phyloP scores from a whole-genome alignment of 768 basidiomycete species.

The Holtermanniella nyarrowii region DNA sequence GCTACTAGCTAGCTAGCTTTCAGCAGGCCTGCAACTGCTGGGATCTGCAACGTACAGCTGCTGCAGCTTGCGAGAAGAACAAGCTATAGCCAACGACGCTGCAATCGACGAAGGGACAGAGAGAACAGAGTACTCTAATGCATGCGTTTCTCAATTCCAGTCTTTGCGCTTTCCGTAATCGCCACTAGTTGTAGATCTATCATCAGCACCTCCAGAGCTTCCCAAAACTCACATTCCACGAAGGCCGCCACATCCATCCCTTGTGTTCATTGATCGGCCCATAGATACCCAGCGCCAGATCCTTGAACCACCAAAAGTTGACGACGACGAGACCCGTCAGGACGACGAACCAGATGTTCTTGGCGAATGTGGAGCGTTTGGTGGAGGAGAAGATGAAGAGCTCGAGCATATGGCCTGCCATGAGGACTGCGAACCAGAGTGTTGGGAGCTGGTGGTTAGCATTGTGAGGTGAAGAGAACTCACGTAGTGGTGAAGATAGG shows the following conservation, averaged over 20 bases:
- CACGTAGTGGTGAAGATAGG: conserved; percentile 93
- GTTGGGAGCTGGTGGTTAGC: conserved; percentile 64
- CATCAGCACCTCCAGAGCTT: background rate
- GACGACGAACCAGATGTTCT: conserved; percentile 60
- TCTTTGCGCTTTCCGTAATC: no score
- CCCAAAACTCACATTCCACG: conserved; percentile 40
- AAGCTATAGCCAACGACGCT: background rate
- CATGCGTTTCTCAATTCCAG: no score
- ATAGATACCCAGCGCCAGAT: conserved; percentile 79
- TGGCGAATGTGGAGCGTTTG: conserved; percentile 47
- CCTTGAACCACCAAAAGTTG: conserved; percentile 94
- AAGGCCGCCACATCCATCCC: conserved; percentile 69
- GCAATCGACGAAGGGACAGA: background rate
- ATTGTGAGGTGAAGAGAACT: conserved; percentile 37
- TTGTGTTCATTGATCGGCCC: conserved; percentile 71
- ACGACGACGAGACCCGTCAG: conserved; percentile 53
- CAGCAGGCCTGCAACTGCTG: no score
- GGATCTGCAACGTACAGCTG: no score
- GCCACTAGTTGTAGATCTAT: conserved; percentile 1
- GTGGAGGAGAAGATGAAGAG: conserved; percentile 76
- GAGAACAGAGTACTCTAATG: no score
- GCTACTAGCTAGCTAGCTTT: no score
- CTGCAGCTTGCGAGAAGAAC: background rate
- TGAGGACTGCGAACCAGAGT: conserved; percentile 89
- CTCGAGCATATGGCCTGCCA: conserved; percentile 81